These are phyloP conservation scores for Capronia epimyces DNA, from an alignment of 2,329 filamentous ascomycete genomes.

Conservation along the genomic window DNA sequence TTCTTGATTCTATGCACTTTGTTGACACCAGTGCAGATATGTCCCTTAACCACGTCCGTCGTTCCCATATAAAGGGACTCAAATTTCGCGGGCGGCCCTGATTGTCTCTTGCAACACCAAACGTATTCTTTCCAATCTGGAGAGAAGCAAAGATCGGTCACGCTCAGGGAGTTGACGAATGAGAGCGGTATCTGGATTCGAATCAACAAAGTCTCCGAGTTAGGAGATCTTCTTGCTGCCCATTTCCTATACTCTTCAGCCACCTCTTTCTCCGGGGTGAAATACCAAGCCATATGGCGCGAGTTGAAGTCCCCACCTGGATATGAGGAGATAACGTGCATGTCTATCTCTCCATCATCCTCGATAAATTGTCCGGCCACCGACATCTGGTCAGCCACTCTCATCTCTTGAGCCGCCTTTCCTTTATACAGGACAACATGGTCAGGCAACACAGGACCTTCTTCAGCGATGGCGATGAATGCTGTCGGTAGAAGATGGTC, in stretches of 20 bases:
- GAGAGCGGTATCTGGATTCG: background rate
- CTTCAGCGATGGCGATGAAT: background rate
- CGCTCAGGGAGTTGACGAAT: background rate
- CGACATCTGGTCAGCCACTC: background rate
- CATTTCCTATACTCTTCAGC: background rate
- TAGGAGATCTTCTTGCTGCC: background rate
- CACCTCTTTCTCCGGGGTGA: background rate
- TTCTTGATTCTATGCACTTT: background rate
- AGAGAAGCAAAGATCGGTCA: background rate
- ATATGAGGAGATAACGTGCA: background rate
- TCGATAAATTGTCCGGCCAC: background rate
- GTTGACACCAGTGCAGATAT: background rate
- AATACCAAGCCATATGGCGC: background rate
- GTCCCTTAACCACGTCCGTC: background rate
- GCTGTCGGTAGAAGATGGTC: background rate
- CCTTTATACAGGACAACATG: background rate
- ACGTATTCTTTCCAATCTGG: background rate
- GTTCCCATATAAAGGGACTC: background rate
- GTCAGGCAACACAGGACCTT: background rate
- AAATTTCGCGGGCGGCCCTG: background rate
- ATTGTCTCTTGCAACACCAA: background rate
- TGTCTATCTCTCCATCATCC: background rate
- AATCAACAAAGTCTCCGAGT: background rate
- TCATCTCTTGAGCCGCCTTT: background rate
- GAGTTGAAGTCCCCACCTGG: background rate